Evolutionary conservation across 2,329 filamentous ascomycete genomes (phyloP).

Genomic region (Pestalotiopsis sp.): DNA sequence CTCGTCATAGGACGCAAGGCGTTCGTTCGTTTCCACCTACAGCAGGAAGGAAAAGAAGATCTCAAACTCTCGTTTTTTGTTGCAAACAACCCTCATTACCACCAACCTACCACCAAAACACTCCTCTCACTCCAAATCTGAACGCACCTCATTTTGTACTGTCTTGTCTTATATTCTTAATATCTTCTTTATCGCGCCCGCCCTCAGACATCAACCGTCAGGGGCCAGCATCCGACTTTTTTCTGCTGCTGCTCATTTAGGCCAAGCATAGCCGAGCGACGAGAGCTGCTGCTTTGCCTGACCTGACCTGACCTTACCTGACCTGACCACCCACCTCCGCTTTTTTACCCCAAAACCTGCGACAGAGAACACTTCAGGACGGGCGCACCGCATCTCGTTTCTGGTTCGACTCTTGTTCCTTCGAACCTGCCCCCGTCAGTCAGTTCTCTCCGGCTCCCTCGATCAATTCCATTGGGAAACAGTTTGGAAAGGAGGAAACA

Average conservation of each 20-base stretch:
- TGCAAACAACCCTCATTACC: not conserved
- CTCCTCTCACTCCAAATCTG: not conserved
- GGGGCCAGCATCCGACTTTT: not conserved
- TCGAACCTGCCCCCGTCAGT: not conserved
- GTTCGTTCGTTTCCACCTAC: not conserved
- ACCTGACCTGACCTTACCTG: not conserved
- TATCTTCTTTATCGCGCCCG: slow-evolving; percentile 5
- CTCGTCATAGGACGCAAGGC: slow-evolving; percentile 9
- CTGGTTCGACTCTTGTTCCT: slow-evolving; percentile 4
- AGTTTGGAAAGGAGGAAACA: slow-evolving; percentile 10
- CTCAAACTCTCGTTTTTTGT: not conserved
- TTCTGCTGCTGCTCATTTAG: slow-evolving; percentile 11
- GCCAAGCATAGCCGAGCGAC: slow-evolving; percentile 11
- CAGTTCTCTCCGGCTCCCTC: not conserved
- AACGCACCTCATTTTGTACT: not conserved
- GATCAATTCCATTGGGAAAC: not conserved
- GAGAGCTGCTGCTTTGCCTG: not conserved
- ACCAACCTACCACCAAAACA: not conserved
- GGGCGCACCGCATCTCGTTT: slow-evolving; percentile 9
- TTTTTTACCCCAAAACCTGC: slow-evolving; percentile 19
- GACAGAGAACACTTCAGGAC: slow-evolving; percentile 18
- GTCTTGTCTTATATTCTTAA: slow-evolving; percentile 10
- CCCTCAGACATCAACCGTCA: not conserved
- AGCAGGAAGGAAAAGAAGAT: not conserved
- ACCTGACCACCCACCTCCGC: slow-evolving; percentile 13